Percentiles rank a stretch among this genome's conserved stretches.
Conservation (phyloP, 495 filamentous ascomycete genomes). For the Sporormia fimetaria region DNA sequence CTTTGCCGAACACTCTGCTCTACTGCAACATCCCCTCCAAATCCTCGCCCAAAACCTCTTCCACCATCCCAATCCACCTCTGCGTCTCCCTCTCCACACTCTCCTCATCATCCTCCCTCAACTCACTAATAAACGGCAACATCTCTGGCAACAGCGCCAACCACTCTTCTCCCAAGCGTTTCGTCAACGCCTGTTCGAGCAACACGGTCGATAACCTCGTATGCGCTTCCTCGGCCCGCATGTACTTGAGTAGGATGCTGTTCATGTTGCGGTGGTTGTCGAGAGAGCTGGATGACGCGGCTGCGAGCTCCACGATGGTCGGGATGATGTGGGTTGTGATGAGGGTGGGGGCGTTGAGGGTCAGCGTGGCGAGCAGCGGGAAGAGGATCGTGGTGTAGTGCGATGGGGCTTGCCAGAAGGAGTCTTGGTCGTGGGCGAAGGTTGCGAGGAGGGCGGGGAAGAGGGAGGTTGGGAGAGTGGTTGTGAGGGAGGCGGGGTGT, state of each 20-base stretch:
- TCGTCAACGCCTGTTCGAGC: conserved; percentile 65
- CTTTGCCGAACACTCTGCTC: too few relatives aligned
- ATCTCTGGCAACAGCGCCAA: conserved; percentile 80
- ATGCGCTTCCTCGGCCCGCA: conserved; percentile 55
- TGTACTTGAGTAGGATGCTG: conserved; percentile 54
- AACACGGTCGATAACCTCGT: conserved; percentile 67
- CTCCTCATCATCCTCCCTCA: conserved; percentile 94
- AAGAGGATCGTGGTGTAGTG: conserved; percentile 63
- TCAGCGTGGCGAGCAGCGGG: conserved; percentile 58
- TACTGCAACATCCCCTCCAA: conserved; percentile 43
- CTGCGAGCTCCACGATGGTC: conserved; percentile 66
- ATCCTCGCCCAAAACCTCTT: conserved; percentile 74
- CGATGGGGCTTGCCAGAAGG: conserved; percentile 84
- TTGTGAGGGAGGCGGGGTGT: conserved; percentile 40
- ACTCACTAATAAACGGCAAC: conserved; percentile 83
- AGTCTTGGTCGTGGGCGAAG: conserved; percentile 71
- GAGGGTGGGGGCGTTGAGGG: conserved; percentile 40
- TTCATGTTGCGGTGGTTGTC: conserved; percentile 89
- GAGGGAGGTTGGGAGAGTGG: conserved; percentile 47
- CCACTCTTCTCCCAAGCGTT: conserved; percentile 83
- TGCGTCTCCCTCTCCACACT: conserved; percentile 76
- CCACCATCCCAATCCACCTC: conserved; percentile 77
- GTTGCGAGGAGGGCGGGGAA: conserved; percentile 57
- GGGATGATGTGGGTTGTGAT: conserved; percentile 35
- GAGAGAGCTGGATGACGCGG: conserved; percentile 55